These are phyloP conservation scores for Wallacemonas sp. DNA, from an alignment of 208 protist species.

Conservation along the genomic window DNA sequence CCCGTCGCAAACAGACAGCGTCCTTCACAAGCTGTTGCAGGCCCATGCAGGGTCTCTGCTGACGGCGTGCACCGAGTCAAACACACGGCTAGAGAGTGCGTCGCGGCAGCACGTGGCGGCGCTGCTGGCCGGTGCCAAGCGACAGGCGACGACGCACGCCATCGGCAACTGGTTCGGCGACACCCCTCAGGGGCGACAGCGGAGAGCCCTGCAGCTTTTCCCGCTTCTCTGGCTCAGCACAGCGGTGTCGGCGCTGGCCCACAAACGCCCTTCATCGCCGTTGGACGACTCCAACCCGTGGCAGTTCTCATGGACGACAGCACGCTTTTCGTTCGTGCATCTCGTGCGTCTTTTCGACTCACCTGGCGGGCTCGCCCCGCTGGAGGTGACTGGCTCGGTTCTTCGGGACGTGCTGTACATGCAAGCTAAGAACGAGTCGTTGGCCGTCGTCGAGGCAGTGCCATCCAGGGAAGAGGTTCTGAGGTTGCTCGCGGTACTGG, in stretches of 20 bases:
- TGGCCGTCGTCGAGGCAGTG: neutral
- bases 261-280: too few species aligned
- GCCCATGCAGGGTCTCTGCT: slow-evolving; percentile 38
- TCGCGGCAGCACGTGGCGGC: neutral
- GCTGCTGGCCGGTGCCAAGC: neutral
- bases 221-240: slow-evolving; percentile 59
- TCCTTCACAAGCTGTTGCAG: slow-evolving; percentile 37
- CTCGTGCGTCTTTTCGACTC: slow-evolving; percentile 31
- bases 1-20: slow-evolving; percentile 13
- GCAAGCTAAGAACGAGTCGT: neutral
- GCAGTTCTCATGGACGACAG: slow-evolving; percentile 21
- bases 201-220: slow-evolving; percentile 66
- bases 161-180: neutral
- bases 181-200: slow-evolving; percentile 22
- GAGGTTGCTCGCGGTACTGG: neutral
- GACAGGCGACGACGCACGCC: neutral
- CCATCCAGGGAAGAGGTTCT: neutral
- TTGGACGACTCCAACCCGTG: too few species aligned
- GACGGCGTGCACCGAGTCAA: neutral
- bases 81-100: neutral
- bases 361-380: slow-evolving; percentile 26
- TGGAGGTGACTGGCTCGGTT: slow-evolving; percentile 28
- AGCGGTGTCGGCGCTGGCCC: neutral
- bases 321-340: slow-evolving; percentile 39
- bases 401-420: slow-evolving; percentile 24